A percentile compares a stretch with the other conserved stretches of the same genome.
phyloP scores from a whole-genome alignment of 2,329 filamentous ascomycete genomes.

The Penicillium fuscoglaucum region DNA sequence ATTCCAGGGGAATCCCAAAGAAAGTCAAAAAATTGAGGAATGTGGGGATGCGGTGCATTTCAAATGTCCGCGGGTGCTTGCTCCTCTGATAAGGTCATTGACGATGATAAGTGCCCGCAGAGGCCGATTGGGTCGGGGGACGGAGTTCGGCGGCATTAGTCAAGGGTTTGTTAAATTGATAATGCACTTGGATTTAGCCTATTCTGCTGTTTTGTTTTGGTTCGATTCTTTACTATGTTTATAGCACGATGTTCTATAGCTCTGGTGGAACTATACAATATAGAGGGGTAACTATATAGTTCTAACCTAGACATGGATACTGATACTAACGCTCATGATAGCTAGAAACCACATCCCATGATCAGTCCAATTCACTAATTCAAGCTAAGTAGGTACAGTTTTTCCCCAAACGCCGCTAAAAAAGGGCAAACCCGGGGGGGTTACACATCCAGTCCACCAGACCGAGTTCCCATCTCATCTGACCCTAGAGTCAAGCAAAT shows the following conservation, averaged over 20 bases:
- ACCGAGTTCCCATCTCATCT: conserved; percentile 5
- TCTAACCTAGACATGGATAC: neutral
- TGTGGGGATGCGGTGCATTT: conserved; percentile 22
- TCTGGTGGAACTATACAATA: neutral
- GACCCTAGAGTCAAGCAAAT: conserved; percentile 4
- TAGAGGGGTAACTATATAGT: neutral
- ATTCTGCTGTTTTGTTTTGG: neutral
- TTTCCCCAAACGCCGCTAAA: conserved; percentile 7
- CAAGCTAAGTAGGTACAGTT: conserved; percentile 4
- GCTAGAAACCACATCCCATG: neutral
- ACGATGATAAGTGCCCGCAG: conserved; percentile 22
- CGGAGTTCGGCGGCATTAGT: conserved; percentile 23
- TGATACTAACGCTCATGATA: neutral
- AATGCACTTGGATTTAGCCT: neutral
- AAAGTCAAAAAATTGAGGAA: conserved; percentile 10
- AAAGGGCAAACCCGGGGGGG: neutral
- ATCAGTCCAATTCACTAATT: conserved; percentile 2
- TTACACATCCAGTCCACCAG: conserved; percentile 10
- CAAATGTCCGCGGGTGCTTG: neutral
- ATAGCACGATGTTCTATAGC: neutral
- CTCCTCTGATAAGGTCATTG: conserved; percentile 13
- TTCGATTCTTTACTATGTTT: neutral
- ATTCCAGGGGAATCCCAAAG: neutral
- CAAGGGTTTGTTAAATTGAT: conserved; percentile 20
- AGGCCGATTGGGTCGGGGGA: conserved; percentile 24